Evolutionary conservation across 2,329 filamentous ascomycete species (phyloP).

Genomic region (Exophiala sp.): DNA sequence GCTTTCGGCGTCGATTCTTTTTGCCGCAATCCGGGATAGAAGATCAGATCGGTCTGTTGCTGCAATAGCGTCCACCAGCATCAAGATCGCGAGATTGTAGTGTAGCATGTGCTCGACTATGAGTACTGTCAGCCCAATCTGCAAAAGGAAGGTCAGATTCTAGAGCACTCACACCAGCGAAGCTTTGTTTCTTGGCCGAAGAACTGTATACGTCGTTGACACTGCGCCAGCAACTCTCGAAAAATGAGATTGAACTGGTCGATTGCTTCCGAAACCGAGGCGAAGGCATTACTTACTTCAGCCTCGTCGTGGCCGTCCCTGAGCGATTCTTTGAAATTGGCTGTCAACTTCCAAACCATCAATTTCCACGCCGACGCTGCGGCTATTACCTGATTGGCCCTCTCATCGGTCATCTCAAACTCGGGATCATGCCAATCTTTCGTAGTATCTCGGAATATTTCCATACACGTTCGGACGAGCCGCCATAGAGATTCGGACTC

Average conservation of each 20-base stretch:
- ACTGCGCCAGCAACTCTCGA: conserved; percentile 28
- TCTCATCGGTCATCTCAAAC: conserved; percentile 30
- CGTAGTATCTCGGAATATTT: conserved; percentile 31
- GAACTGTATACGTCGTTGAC: conserved; percentile 33
- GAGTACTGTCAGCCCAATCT: background rate
- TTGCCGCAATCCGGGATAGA: conserved; percentile 25
- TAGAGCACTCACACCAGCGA: conserved; percentile 30
- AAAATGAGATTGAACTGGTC: conserved; percentile 32
- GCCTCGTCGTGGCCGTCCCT: conserved; percentile 33
- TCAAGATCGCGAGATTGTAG: conserved; percentile 31
- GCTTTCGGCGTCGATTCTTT: conserved; percentile 28
- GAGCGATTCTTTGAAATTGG: conserved; percentile 33
- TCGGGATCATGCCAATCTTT: conserved; percentile 29
- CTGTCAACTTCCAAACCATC: conserved; percentile 32
- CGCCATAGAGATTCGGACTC: conserved; percentile 32
- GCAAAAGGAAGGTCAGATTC: background rate
- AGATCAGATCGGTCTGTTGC: conserved; percentile 29
- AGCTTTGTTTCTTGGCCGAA: conserved; percentile 33
- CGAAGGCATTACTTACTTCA: conserved; percentile 30
- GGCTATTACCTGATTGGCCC: conserved; percentile 33
- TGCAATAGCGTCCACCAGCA: conserved; percentile 30
- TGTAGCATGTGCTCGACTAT: conserved; percentile 31
- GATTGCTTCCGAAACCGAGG: conserved; percentile 30
- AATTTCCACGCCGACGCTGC: conserved; percentile 32
- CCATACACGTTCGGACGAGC: conserved; percentile 29